phyloP scores from a whole-genome alignment of 1,284 basidiomycete genomes.

The Chondrostereum purpureum region DNA sequence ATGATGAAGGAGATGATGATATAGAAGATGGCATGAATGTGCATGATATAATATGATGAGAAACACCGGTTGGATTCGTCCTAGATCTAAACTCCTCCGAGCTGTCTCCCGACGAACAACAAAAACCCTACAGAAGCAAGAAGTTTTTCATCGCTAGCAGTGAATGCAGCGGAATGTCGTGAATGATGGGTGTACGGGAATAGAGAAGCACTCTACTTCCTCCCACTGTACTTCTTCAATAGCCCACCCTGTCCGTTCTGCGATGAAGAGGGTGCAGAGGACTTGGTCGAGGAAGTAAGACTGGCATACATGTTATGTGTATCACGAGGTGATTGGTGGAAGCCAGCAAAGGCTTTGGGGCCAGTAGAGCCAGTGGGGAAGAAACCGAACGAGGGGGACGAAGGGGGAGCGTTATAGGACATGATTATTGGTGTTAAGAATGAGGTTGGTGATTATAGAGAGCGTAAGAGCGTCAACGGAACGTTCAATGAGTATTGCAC shows the following conservation, averaged over 20 bases:
- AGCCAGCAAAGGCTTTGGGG: slow-evolving; percentile 55
- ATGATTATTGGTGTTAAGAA: slow-evolving; percentile 29
- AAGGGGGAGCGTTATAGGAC: slow-evolving; percentile 32
- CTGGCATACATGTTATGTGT: slow-evolving; percentile 55
- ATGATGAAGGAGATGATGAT: neutral
- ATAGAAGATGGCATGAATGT: neutral
- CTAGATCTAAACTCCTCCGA: neutral
- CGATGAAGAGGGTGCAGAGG: neutral
- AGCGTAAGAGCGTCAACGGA: neutral
- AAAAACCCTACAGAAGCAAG: neutral
- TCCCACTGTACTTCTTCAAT: neutral
- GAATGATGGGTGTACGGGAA: neutral
- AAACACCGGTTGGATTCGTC: no score
- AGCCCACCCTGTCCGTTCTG: neutral
- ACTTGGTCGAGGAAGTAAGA: neutral
- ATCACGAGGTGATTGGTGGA: slow-evolving; percentile 64
- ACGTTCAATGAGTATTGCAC: neutral
- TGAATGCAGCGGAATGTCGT: neutral
- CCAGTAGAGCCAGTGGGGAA: slow-evolving; percentile 55
- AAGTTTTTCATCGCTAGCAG: neutral
- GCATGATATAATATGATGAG: neutral
- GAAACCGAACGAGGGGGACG: slow-evolving; percentile 52
- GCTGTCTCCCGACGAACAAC: neutral
- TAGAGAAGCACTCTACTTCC: no score
- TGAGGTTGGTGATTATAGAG: neutral